These are phyloP conservation scores for Pleurotus platypus DNA, from an alignment of 768 basidiomycete genomes.

Conservation along the genomic window DNA sequence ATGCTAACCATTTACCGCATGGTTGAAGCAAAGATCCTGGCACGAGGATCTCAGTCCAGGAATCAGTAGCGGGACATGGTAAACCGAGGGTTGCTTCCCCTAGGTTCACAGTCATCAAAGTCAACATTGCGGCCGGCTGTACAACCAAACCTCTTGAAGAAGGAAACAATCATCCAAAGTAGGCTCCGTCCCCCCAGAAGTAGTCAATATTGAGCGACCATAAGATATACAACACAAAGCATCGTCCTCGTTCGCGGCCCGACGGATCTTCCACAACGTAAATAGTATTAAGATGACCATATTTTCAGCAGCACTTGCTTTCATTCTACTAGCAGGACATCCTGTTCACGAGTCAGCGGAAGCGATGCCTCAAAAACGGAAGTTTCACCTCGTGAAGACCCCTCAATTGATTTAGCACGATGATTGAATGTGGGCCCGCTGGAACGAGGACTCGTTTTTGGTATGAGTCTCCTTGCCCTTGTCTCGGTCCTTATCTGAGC, in stretches of 20 bases:
- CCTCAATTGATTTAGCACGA: background rate
- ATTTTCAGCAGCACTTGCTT: background rate
- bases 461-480: background rate
- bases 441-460: background rate
- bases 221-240: background rate
- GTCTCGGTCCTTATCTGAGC: background rate
- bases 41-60: too few species aligned
- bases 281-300: conserved; percentile 1
- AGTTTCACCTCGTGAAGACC: background rate
- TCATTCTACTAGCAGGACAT: background rate
- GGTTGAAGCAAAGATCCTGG: too few species aligned
- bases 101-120: too few species aligned
- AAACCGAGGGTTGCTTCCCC: too few species aligned
- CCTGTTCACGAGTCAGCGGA: background rate
- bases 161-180: too few species aligned
- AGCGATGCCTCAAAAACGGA: too few species aligned
- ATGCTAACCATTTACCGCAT: too few species aligned
- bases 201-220: background rate
- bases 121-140: too few species aligned
- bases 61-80: too few species aligned
- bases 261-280: background rate
- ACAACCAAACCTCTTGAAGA: too few species aligned
- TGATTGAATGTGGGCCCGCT: background rate
- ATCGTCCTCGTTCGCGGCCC: background rate
- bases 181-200: background rate